phyloP scores from a whole-genome alignment of 768 basidiomycete species.

The Dentipellis fragilis region DNA sequence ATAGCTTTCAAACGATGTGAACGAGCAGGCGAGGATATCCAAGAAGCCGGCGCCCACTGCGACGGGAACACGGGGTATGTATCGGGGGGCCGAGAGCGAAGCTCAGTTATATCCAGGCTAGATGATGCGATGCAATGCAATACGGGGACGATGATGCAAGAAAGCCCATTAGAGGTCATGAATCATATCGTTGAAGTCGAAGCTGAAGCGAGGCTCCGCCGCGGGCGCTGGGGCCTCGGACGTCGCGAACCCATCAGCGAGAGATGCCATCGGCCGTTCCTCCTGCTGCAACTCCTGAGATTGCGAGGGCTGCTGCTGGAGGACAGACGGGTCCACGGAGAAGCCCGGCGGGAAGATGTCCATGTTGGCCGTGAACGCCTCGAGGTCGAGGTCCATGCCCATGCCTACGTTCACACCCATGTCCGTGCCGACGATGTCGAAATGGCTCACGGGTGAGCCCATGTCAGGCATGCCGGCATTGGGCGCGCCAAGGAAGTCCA shows the following conservation, averaged over 20 bases:
- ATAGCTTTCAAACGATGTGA: neutral
- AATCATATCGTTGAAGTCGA: constrained; percentile 13
- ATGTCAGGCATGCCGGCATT: constrained; percentile 5
- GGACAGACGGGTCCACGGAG: constrained; percentile 2
- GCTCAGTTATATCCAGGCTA: constrained; percentile 4
- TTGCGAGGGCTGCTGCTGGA: neutral
- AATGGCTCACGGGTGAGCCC: constrained; percentile 9
- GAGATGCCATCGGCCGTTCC: no score
- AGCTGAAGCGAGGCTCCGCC: neutral
- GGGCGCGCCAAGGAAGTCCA: neutral
- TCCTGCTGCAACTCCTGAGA: no score
- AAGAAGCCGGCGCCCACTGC: no score
- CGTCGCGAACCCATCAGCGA: no score
- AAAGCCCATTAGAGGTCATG: constrained; percentile 2
- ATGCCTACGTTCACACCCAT: neutral
- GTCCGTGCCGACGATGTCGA: neutral
- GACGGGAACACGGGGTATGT: neutral
- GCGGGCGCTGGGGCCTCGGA: no score
- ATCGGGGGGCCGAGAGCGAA: neutral
- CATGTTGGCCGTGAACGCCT: neutral
- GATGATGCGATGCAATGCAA: neutral
- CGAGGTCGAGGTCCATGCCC: no score
- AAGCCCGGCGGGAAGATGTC: constrained; percentile 6
- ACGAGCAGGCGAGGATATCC: no score
- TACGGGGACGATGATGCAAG: no score